Conservation (phyloP, 1,284 basidiomycete genomes). For the Xerocomus nothofagi region DNA sequence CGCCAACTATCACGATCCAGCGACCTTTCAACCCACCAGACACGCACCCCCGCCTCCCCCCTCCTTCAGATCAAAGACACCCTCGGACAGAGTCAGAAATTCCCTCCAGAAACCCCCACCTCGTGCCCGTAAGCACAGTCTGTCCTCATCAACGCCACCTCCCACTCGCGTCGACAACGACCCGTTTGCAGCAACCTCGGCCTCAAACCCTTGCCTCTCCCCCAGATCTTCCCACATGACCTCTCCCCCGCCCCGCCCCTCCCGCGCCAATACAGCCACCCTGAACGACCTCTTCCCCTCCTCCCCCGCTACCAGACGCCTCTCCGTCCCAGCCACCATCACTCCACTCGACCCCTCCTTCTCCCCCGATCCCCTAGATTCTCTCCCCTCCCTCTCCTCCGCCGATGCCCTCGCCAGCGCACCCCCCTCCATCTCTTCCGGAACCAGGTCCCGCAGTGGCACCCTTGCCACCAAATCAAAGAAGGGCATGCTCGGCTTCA, state of each 20-base stretch:
- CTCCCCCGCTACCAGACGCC: slow-evolving; percentile 46
- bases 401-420: slow-evolving; percentile 27
- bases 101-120: slow-evolving; percentile 63
- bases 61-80: slow-evolving; percentile 41
- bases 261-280: slow-evolving; percentile 76
- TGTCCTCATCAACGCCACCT: slow-evolving; percentile 36
- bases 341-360: slow-evolving; percentile 39
- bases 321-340: slow-evolving; percentile 48
- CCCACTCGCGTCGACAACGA: slow-evolving; percentile 46
- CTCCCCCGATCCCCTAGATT: slow-evolving; percentile 47
- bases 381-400: slow-evolving; percentile 39
- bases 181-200: slow-evolving; percentile 50
- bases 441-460: slow-evolving; percentile 59
- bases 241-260: slow-evolving; percentile 71
- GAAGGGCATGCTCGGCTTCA: slow-evolving; percentile 75
- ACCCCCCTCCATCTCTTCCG: slow-evolving; percentile 29
- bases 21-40: slow-evolving; percentile 43
- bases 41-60: slow-evolving; percentile 56
- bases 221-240: slow-evolving; percentile 18
- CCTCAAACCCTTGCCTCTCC: background rate
- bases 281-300: slow-evolving; percentile 66
- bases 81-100: slow-evolving; percentile 47
- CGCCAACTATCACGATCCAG: slow-evolving; percentile 43
- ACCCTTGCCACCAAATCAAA: slow-evolving; percentile 65
- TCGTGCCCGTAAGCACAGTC: slow-evolving; percentile 48